Conservation (phyloP, 73 alveolate species). For the Tetrahymena elliotti region DNA sequence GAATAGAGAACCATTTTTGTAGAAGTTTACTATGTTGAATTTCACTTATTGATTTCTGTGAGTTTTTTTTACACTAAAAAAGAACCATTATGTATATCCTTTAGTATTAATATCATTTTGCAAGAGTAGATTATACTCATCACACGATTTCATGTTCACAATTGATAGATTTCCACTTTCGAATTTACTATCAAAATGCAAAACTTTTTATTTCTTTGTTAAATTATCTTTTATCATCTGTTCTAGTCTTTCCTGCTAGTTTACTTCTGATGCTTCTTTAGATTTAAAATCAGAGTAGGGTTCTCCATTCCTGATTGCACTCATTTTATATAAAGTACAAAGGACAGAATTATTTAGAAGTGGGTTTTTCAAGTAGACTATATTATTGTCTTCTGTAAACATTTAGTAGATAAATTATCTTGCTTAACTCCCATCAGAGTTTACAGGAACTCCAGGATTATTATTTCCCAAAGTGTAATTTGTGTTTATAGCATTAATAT, state of each 20-base stretch:
- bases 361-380: background rate
- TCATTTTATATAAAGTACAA: background rate
- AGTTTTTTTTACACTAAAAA: slow-evolving; percentile 34
- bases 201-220: background rate
- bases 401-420: background rate
- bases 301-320: background rate
- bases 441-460: background rate
- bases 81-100: slow-evolving; percentile 89
- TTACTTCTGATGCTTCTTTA: background rate
- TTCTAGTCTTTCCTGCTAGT: background rate
- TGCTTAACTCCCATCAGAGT: background rate
- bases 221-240: background rate
- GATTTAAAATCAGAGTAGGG: background rate
- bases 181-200: background rate
- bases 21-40: slow-evolving; percentile 64
- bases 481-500: background rate
- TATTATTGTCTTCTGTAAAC: background rate
- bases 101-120: slow-evolving; percentile 75
- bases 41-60: slow-evolving; percentile 11
- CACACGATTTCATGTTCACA: background rate
- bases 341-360: background rate
- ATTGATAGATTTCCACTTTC: background rate
- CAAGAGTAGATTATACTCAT: slow-evolving; percentile 62
- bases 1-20: slow-evolving; percentile 68
- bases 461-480: background rate